Evolutionary conservation across 2,329 filamentous ascomycete species (phyloP).

Genomic region (Drechslera avenae): DNA sequence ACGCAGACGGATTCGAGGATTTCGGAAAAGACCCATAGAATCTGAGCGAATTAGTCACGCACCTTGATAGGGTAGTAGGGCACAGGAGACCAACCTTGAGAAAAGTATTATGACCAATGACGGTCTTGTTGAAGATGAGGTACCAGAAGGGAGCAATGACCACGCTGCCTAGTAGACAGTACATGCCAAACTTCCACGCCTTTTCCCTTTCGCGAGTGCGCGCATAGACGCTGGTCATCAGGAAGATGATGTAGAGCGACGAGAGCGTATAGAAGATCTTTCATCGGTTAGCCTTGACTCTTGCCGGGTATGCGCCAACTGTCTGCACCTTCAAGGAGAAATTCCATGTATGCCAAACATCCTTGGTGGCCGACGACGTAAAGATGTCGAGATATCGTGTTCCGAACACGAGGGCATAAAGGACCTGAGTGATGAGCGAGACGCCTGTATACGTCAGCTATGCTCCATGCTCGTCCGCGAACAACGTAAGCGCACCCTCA

Average conservation of each 20-base stretch:
- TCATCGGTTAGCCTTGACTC: slow-evolving; percentile 16
- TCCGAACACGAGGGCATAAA: slow-evolving; percentile 85
- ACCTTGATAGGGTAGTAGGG: not conserved
- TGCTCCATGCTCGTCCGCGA: not conserved
- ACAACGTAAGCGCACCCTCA: slow-evolving; percentile 64
- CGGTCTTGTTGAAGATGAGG: slow-evolving; percentile 65
- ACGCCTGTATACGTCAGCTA: slow-evolving; percentile 62
- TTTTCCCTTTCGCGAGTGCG: slow-evolving; percentile 88
- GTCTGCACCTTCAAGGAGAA: slow-evolving; percentile 69
- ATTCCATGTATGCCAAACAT: slow-evolving; percentile 57
- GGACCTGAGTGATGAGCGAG: slow-evolving; percentile 85
- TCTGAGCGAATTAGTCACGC: slow-evolving; percentile 58
- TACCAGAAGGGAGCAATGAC: slow-evolving; percentile 73
- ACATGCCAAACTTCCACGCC: slow-evolving; percentile 87
- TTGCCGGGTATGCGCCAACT: not conserved
- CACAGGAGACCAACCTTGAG: slow-evolving; percentile 45
- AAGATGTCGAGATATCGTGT: slow-evolving; percentile 88
- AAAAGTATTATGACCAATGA: slow-evolving; percentile 46
- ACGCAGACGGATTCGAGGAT: slow-evolving; percentile 91
- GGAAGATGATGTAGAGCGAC: slow-evolving; percentile 81
- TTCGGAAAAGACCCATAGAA: slow-evolving; percentile 85
- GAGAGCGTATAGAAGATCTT: slow-evolving; percentile 80
- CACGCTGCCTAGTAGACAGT: slow-evolving; percentile 68
- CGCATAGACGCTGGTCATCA: slow-evolving; percentile 87
- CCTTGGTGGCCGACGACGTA: slow-evolving; percentile 46